phyloP scores from a whole-genome alignment of 108 stramenopile species.

The Poteriospumella lacustris region DNA sequence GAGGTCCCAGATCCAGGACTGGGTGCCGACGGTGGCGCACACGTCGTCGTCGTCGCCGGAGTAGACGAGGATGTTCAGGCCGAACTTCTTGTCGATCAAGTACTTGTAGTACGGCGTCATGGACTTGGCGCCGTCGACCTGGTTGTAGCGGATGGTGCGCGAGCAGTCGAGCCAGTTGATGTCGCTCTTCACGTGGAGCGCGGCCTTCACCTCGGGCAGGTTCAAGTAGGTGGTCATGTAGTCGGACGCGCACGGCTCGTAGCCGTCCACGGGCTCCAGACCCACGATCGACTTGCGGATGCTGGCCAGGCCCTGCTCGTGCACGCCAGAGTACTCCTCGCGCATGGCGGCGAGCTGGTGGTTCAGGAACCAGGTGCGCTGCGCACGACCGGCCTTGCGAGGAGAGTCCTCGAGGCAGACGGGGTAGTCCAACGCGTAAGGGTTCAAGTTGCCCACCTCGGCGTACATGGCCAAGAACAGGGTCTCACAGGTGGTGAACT shows the following conservation, averaged over 20 bases:
- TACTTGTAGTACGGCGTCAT: conserved; percentile 50
- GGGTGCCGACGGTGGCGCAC: conserved; percentile 55
- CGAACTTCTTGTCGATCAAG: conserved; percentile 34
- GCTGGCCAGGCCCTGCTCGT: too few species aligned
- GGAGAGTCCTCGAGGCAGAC: conserved; percentile 46
- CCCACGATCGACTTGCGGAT: neutral
- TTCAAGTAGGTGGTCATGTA: conserved; percentile 56
- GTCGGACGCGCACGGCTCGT: conserved; percentile 57
- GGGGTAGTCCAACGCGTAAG: conserved; percentile 68
- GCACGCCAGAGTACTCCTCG: neutral
- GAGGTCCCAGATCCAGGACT: conserved; percentile 56
- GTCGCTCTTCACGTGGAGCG: conserved; percentile 54
- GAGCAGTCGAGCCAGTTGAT: conserved; percentile 52
- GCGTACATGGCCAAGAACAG: neutral
- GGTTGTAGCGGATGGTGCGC: conserved; percentile 29
- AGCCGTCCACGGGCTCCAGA: conserved; percentile 42
- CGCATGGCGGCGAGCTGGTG: neutral
- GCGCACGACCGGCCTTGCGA: neutral
- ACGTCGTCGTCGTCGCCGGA: conserved; percentile 61
- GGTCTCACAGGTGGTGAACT: neutral
- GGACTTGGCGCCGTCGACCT: neutral
- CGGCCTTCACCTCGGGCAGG: conserved; percentile 56
- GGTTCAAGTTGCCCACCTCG: conserved; percentile 44
- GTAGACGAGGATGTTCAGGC: conserved; percentile 49
- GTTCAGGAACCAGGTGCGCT: conserved; percentile 14